These are phyloP conservation scores for Calvatia gigantea DNA, from an alignment of 768 basidiomycete genomes.

Conservation along the genomic window DNA sequence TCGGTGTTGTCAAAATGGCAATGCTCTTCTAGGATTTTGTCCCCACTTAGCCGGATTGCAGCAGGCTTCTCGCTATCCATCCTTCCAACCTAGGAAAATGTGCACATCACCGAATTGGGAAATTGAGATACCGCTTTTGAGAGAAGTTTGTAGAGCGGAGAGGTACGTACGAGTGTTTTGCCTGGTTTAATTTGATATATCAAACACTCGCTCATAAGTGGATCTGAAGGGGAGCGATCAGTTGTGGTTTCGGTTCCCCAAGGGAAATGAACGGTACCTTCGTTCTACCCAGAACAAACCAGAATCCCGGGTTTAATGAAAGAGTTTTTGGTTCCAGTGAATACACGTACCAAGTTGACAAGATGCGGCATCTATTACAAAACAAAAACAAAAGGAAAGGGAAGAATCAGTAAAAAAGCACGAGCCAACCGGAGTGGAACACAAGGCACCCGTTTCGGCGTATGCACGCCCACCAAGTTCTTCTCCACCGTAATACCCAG, in stretches of 20 bases:
- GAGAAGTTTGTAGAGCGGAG: neutral
- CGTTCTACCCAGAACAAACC: constrained; percentile 45
- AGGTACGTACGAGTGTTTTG: constrained; percentile 58
- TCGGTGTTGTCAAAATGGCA: constrained; percentile 87
- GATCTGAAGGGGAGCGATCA: constrained; percentile 49
- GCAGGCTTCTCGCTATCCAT: constrained; percentile 77
- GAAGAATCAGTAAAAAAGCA: constrained; percentile 1
- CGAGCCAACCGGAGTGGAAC: neutral
- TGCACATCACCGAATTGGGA: neutral
- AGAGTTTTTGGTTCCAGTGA: neutral
- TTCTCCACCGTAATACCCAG: constrained; percentile 97
- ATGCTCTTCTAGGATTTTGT: constrained; percentile 89
- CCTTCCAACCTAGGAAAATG: constrained; percentile 74
- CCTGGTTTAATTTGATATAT: constrained; percentile 91
- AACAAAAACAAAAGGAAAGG: neutral
- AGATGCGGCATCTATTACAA: constrained; percentile 95
- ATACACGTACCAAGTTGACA: constrained; percentile 70
- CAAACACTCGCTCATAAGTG: constrained; percentile 93
- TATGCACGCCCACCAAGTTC: constrained; percentile 94
- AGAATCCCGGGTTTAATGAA: neutral
- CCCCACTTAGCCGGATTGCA: constrained; percentile 89
- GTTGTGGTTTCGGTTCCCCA: constrained; percentile 14
- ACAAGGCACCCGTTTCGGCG: constrained; percentile 81
- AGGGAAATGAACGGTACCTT: constrained; percentile 44
- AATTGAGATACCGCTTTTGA: neutral